Percentiles rank a stretch among this genome's conserved stretches.
Conservation (phyloP, 805 yeast species). For the Sugiyamaella americana region DNA sequence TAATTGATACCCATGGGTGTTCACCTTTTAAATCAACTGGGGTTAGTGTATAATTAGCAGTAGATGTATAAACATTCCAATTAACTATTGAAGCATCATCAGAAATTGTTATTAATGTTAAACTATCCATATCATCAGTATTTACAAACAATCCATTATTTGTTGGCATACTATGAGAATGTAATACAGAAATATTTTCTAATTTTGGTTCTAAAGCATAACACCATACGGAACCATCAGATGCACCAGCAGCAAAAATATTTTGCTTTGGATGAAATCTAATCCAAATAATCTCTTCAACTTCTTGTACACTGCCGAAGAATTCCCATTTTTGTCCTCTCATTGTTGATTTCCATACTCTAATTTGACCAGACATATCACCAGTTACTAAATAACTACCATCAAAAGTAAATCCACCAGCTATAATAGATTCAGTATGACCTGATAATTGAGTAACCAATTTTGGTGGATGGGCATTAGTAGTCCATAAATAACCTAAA, state of each 20-base stretch:
- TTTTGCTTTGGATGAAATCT: slow-evolving; percentile 66
- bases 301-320: slow-evolving; percentile 69
- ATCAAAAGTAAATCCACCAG: slow-evolving; percentile 76
- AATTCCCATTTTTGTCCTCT: slow-evolving; percentile 81
- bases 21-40: slow-evolving; percentile 58
- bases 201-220: slow-evolving; percentile 65
- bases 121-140: slow-evolving; percentile 48
- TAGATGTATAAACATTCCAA: slow-evolving; percentile 84
- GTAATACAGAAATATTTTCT: slow-evolving; percentile 40
- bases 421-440: slow-evolving; percentile 81
- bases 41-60: slow-evolving; percentile 46
- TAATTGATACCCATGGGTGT: slow-evolving; percentile 84
- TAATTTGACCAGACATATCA: slow-evolving; percentile 87
- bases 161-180: slow-evolving; percentile 71
- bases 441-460: slow-evolving; percentile 70
- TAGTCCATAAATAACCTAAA: slow-evolving; percentile 84
- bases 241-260: slow-evolving; percentile 85
- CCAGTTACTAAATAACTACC: slow-evolving; percentile 82
- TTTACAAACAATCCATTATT: slow-evolving; percentile 73
- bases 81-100: slow-evolving; percentile 82
- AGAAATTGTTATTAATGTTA: slow-evolving; percentile 66
- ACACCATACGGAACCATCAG: slow-evolving; percentile 92
- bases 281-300: slow-evolving; percentile 86
- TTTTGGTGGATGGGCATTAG: slow-evolving; percentile 78
- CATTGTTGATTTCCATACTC: slow-evolving; percentile 63